A percentile compares a stretch with the other conserved stretches of the same genome.
Conservation (phyloP, 2,329 filamentous ascomycete species). For the Sclerotinia spermophila region DNA sequence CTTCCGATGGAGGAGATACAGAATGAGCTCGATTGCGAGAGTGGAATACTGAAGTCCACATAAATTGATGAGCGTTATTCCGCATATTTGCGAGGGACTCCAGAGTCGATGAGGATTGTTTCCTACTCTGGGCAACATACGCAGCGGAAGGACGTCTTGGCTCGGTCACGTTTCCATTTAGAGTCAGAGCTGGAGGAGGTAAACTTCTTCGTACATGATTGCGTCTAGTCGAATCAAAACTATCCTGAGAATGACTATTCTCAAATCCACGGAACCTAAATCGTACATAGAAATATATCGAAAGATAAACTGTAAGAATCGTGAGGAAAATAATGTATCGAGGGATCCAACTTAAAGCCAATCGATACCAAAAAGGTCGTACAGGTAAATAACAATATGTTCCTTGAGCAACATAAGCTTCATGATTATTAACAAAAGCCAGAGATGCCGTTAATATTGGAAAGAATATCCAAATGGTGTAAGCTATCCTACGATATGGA, state of each 20-base stretch:
- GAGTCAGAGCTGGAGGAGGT: conserved; percentile 29
- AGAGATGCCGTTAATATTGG: conserved; percentile 59
- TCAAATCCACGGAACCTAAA: conserved; percentile 36
- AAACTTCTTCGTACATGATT: conserved; percentile 20
- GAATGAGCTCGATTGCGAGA: conserved; percentile 19
- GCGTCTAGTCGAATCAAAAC: conserved; percentile 15
- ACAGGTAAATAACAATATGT: conserved; percentile 68
- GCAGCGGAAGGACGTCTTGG: conserved; percentile 21
- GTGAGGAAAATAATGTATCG: conserved; percentile 64
- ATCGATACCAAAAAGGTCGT: conserved; percentile 64
- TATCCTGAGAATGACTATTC: conserved; percentile 18
- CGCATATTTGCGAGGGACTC: conserved; percentile 21
- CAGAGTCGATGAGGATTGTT: conserved; percentile 24
- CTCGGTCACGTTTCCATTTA: conserved; percentile 33
- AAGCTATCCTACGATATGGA: conserved; percentile 60
- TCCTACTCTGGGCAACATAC: conserved; percentile 19
- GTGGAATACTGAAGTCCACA: conserved; percentile 31
- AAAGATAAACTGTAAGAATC: conserved; percentile 62
- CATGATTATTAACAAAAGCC: conserved; percentile 55
- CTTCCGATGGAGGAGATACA: conserved; percentile 24
- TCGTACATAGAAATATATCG: conserved; percentile 67
- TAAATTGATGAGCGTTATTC: conserved; percentile 31
- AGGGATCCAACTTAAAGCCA: conserved; percentile 69
- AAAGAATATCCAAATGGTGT: conserved; percentile 52
- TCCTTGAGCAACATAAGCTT: conserved; percentile 59